Base-by-base conservation (phyloP, 1,284 basidiomycete genomes). In the Taiwanofungus camphoratus region DNA sequence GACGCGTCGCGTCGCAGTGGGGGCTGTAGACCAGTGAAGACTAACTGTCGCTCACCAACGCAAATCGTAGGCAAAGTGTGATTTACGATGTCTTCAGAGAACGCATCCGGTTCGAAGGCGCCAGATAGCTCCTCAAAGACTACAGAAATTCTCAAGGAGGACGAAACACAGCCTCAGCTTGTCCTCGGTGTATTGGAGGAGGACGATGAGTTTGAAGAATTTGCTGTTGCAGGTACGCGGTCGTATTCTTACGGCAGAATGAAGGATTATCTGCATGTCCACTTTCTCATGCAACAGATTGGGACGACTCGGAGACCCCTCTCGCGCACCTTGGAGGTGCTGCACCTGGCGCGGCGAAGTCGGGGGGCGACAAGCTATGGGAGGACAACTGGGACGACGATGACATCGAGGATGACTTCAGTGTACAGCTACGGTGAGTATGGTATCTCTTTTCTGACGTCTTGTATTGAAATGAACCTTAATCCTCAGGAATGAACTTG, bases 331-430 rank as follows among this genome's bases (percentile, higher is more conserved):
- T 90, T 33, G 76, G 74, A 42, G 82, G 82, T n/a, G 70, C 76
- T 11, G 74, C 77, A 16, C 84, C 83, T 2, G 85, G 82, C 3
- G 78, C 72, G 18, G 82, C 85, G 9, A 84, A 80, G 58, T 81
- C 82, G 19, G 79, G 77, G 30, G 82, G 82, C 9, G 79, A 89
- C 63, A 89, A 93, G 60, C 71, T 98, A 23, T 99, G 95, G 95
- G 94, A 98, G 71, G 95, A 98, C 59, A 97, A 97, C 64, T 99
- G 95, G 95, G 95, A 99, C 59, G 95, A 99, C 58, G 95, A 99
- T 66, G 94, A 97, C 65, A 85, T 96, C 49, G 95, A 96, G 63
- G 94, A 97, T 59, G 92, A 97, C 56, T 99, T 98, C 62, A 94
- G 92, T 58, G 84, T 90, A 46, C 92, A 96, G 66, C 70, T 99